phyloP scores from a whole-genome alignment of 1,284 basidiomycete genomes.

The Marasmius fiardii region DNA sequence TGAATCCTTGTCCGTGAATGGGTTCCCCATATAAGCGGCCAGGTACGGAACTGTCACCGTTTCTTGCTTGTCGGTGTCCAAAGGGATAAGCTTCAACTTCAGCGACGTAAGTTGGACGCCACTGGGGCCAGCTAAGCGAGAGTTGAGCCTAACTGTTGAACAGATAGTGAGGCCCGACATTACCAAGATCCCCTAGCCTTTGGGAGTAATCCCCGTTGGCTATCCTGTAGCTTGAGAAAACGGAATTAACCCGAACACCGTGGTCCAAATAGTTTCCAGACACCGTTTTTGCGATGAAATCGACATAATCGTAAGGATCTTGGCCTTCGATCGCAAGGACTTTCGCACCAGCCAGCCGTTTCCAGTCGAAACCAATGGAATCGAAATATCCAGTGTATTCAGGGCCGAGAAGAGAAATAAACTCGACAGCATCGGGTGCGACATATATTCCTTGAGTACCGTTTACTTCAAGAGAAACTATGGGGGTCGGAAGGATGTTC shows the following conservation, averaged over 20 bases:
- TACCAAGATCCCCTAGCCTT: conserved; percentile 37
- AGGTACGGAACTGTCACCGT: conserved; percentile 52
- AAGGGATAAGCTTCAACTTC: conserved; percentile 43
- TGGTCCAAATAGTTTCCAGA: conserved; percentile 64
- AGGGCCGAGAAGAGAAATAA: conserved; percentile 42
- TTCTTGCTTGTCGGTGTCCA: conserved; percentile 43
- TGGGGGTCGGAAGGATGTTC: conserved; percentile 56
- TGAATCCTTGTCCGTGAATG: conserved; percentile 49
- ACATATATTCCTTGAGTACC: conserved; percentile 54
- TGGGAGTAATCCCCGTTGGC: conserved; percentile 45
- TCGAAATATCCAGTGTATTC: conserved; percentile 48
- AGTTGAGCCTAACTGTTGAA: neutral
- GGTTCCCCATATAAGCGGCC: conserved; percentile 40
- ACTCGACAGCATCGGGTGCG: conserved; percentile 51
- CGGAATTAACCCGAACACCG: conserved; percentile 60
- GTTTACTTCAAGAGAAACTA: conserved; percentile 50
- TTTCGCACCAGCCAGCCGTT: conserved; percentile 56
- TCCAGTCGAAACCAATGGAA: conserved; percentile 51
- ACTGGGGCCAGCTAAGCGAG: conserved; percentile 39
- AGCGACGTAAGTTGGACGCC: conserved; percentile 45
- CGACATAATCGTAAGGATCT: conserved; percentile 54
- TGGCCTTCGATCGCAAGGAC: conserved; percentile 53
- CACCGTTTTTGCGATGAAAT: conserved; percentile 51
- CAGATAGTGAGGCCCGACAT: neutral
- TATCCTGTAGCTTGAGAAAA: conserved; percentile 58